Percentiles rank a stretch among this genome's conserved stretches.
phyloP scores from a whole-genome alignment of 257 asterid species.

The Craterostigma plantagineum region DNA sequence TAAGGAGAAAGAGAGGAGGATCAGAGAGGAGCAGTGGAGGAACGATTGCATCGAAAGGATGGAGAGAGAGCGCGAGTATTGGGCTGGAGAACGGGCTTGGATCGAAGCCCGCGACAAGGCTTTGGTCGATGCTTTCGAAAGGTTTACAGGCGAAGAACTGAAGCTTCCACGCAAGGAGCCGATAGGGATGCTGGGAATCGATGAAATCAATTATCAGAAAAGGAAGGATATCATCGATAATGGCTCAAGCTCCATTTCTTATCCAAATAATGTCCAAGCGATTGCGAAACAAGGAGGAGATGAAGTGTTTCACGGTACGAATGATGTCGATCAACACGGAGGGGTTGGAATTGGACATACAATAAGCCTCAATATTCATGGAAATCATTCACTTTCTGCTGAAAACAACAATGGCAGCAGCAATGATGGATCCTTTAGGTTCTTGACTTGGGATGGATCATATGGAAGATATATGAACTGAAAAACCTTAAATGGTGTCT shows the following conservation, averaged over 20 bases:
- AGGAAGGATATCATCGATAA: no score
- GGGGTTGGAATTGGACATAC: slow-evolving; percentile 12
- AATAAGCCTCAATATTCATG: slow-evolving; percentile 16
- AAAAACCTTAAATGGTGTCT: no score
- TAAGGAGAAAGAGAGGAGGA: slow-evolving; percentile 58
- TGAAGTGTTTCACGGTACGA: no score
- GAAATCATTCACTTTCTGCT: slow-evolving; percentile 10
- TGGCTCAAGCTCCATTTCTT: no score
- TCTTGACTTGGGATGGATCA: no score
- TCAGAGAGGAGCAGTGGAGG: slow-evolving; percentile 72
- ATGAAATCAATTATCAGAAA: no score
- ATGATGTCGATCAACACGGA: slow-evolving; percentile 10
- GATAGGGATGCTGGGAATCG: neutral
- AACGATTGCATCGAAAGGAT: slow-evolving; percentile 48
- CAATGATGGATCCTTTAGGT: slow-evolving; percentile 12
- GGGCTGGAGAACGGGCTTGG: slow-evolving; percentile 89
- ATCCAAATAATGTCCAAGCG: no score
- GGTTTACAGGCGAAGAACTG: slow-evolving; percentile 23
- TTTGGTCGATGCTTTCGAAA: slow-evolving; percentile 41
- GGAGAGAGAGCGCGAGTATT: slow-evolving; percentile 56
- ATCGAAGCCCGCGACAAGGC: slow-evolving; percentile 65
- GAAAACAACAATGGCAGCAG: slow-evolving; percentile 1
- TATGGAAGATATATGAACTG: no score
- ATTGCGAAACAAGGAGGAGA: no score
- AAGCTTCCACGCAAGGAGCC: slow-evolving; percentile 5